Base-by-base conservation (phyloP, 2,329 filamentous ascomycete genomes). In the Colletotrichum sidae region DNA sequence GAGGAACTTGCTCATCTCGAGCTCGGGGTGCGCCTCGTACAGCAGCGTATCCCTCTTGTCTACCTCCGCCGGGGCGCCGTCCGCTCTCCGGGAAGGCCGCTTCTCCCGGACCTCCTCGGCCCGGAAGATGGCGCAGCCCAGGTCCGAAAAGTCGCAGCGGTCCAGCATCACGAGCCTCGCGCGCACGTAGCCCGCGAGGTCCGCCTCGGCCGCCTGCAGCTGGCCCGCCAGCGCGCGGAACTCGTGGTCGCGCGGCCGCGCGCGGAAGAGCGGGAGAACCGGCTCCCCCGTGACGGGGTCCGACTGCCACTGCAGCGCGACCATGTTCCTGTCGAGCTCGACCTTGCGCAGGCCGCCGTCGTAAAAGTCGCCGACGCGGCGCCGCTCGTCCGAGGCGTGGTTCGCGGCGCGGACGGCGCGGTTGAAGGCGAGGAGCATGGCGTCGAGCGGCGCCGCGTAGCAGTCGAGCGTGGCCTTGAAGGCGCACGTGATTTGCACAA, bases 391-490 rank as follows among this genome's bases (percentile, higher is more conserved):
- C 49, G 6, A 8, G 34, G 9, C 8, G 2, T 47, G 8, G 33
- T 33, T 3, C 15, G 38, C n/a, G 10, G 3, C n/a, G 7, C 13
- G 2, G 13, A 41, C 39, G 15, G 8, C 45, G 7, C 6, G 6
- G 12, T 3, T 12, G 6, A 65, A 65, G 12, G 42, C 33, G 15
- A n/a, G 6, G n/a, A 65, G 38, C 50, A 60, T 50, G 6, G 25
- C 10, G 39, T 38, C 15, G 2, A 55, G 15, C 1, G 56, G 55
- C 11, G 51, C 50, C 50, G 56, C 61, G 45, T 55, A 65, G 13
- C 37, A 15, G 39, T 60, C 45, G 13, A 65, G 38, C 10, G 61
- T 65, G 38, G 61, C 50, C 39, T 55, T 60, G 61, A 65, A 65
- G 15, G 50, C 61, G 51, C 61, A 65, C 2, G 39, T 38, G 38